A percentile compares a stretch with the other conserved stretches of the same genome.
phyloP scores from a whole-genome alignment of 352 stramenopile species.

The Pythium diclinum region DNA sequence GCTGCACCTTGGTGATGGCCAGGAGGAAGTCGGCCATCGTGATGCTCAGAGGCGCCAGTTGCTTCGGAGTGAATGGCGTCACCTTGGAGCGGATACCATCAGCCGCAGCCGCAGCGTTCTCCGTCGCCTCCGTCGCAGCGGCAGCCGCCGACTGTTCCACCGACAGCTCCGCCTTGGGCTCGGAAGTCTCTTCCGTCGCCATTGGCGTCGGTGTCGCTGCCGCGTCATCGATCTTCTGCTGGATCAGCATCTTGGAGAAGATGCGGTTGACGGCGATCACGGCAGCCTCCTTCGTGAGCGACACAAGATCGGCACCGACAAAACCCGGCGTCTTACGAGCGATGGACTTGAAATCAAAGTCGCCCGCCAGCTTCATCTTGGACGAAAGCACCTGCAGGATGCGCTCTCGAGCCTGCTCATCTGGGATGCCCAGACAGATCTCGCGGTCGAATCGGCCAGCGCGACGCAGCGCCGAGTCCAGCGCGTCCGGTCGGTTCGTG shows the following conservation, averaged over 20 bases:
- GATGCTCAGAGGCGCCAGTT: constrained; percentile 92
- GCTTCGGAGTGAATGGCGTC: constrained; percentile 83
- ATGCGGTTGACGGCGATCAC: constrained; percentile 98
- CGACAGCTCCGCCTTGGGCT: constrained; percentile 2
- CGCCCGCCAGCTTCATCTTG: constrained; percentile 92
- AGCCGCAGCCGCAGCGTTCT: constrained; percentile 31
- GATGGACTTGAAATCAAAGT: constrained; percentile 94
- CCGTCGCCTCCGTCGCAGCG: not conserved
- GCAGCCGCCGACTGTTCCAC: not conserved
- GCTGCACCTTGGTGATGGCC: constrained; percentile 96
- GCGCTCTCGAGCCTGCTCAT: constrained; percentile 91
- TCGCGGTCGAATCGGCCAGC: constrained; percentile 98
- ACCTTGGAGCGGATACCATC: constrained; percentile 65
- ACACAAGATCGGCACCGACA: constrained; percentile 97
- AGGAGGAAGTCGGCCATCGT: constrained; percentile 96
- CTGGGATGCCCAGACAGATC: constrained; percentile 96
- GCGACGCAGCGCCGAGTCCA: constrained; percentile 95
- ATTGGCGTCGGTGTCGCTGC: constrained; percentile 6
- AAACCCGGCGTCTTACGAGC: constrained; percentile 94
- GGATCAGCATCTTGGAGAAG: constrained; percentile 82
- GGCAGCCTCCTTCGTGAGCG: constrained; percentile 97
- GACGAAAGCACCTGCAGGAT: constrained; percentile 94
- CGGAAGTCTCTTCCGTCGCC: constrained; percentile 14
- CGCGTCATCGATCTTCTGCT: constrained; percentile 14
- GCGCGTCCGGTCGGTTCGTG: constrained; percentile 95